Conservation (phyloP, 345 rosid genomes). For the Sisymbrium irio region DNA sequence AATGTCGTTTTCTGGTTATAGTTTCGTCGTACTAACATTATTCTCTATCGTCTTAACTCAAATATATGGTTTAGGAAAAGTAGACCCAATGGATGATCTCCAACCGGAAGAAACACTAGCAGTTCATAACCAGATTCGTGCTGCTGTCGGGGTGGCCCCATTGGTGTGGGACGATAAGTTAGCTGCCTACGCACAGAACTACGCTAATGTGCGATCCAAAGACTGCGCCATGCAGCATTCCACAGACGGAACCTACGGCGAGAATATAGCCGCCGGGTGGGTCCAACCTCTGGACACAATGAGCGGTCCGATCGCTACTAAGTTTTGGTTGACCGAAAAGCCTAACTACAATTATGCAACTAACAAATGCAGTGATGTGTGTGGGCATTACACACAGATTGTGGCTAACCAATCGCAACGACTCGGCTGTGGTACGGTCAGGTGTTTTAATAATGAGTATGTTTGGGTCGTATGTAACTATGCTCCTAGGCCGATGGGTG, state of each 20-base stretch:
- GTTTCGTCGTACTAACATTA: conserved; percentile 9
- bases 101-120: conserved; percentile 35
- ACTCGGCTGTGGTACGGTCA: conserved; percentile 64
- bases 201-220: conserved; percentile 29
- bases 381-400: conserved; percentile 74
- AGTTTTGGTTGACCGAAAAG: conserved; percentile 55
- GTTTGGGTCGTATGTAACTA: conserved; percentile 60
- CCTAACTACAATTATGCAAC: conserved; percentile 42
- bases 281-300: conserved; percentile 24
- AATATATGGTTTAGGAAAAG: conserved; percentile 14
- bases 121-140: conserved; percentile 47
- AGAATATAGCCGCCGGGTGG: conserved; percentile 47
- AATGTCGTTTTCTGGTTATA: conserved; percentile 18
- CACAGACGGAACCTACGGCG: conserved; percentile 47
- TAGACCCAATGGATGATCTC: conserved; percentile 25
- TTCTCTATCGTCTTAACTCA: conserved; percentile 5
- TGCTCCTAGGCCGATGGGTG: conserved; percentile 43
- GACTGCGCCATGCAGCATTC: conserved; percentile 38
- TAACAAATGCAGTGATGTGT: conserved; percentile 42
- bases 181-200: conserved; percentile 43
- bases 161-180: conserved; percentile 43
- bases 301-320: conserved; percentile 42
- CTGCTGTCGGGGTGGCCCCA: conserved; percentile 41
- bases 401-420: conserved; percentile 55
- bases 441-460: conserved; percentile 42